Evolutionary conservation across 1,139 yeast genomes (phyloP).

Genomic region (Pichia sp.): DNA sequence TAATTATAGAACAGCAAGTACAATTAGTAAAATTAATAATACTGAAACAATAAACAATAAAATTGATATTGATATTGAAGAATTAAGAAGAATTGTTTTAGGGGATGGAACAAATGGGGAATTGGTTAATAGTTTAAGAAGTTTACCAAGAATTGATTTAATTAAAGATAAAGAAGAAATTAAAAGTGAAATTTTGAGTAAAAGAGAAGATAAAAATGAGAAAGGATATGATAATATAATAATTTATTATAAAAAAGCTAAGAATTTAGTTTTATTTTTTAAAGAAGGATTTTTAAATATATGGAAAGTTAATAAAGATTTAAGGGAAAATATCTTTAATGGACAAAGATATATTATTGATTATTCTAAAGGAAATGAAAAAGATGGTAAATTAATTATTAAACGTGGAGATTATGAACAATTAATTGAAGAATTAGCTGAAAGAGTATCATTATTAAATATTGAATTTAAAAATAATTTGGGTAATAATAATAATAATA

Average conservation of each 20-base stretch:
- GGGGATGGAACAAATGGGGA: constrained; percentile 1
- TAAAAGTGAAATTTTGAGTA: constrained; percentile 3
- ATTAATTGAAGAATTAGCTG: constrained; percentile 20
- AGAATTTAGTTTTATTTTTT: constrained; percentile 36
- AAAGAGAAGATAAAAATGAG: background rate
- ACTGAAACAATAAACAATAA: background rate
- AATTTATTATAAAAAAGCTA: constrained; percentile 18
- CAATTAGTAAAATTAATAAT: no score
- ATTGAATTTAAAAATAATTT: constrained; percentile 23
- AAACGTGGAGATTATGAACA: background rate
- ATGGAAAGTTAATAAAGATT: constrained; percentile 36
- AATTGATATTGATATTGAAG: background rate
- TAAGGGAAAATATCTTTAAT: constrained; percentile 19
- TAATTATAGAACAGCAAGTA: no score
- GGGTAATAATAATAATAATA: constrained; percentile 7
- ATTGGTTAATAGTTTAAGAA: constrained; percentile 13
- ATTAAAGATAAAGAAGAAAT: constrained; percentile 13
- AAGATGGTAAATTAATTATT: constrained; percentile 17
- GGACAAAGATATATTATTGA: constrained; percentile 22
- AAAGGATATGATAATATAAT: constrained; percentile 7
- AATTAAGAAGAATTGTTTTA: background rate
- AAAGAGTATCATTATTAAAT: constrained; percentile 17
- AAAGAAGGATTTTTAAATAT: constrained; percentile 47
- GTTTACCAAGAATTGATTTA: constrained; percentile 20
- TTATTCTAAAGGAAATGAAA: constrained; percentile 20